Conservation (phyloP, 2,329 filamentous ascomycete genomes). For the Zalaria sp. region DNA sequence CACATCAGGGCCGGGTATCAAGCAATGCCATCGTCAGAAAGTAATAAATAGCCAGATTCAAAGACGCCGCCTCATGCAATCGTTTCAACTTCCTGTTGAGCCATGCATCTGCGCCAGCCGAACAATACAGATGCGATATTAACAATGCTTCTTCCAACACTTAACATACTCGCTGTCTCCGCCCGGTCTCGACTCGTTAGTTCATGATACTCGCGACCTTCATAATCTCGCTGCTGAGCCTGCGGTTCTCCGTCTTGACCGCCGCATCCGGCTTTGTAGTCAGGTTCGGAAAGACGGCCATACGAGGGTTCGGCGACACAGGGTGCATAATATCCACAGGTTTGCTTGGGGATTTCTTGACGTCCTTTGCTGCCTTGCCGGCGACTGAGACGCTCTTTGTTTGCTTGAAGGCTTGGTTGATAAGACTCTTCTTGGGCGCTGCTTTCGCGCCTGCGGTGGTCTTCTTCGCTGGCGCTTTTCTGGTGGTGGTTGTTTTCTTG, state of each 20-base stretch:
- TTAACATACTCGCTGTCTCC: no score
- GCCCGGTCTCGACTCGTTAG: background rate
- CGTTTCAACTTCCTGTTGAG: no score
- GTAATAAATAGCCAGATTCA: no score
- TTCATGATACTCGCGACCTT: background rate
- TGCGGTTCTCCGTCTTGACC: background rate
- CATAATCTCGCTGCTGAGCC: background rate
- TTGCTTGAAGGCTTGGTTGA: constrained; percentile 3
- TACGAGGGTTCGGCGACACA: background rate
- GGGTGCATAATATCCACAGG: background rate
- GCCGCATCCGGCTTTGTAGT: background rate
- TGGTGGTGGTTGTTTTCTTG: constrained; percentile 3
- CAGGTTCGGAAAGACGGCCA: background rate
- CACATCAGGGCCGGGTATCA: no score
- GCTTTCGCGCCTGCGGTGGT: constrained; percentile 1
- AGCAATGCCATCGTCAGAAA: no score
- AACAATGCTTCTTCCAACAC: no score
- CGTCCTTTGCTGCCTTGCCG: constrained; percentile 2
- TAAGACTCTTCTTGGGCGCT: background rate
- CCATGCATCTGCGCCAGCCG: no score
- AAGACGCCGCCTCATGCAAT: no score
- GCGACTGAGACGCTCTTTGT: constrained; percentile 1
- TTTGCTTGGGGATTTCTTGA: background rate
- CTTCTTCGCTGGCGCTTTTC: constrained; percentile 8
- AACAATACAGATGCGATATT: no score